Base-by-base conservation (phyloP, 2,329 filamentous ascomycete genomes). In the Cytospora leucostoma region DNA sequence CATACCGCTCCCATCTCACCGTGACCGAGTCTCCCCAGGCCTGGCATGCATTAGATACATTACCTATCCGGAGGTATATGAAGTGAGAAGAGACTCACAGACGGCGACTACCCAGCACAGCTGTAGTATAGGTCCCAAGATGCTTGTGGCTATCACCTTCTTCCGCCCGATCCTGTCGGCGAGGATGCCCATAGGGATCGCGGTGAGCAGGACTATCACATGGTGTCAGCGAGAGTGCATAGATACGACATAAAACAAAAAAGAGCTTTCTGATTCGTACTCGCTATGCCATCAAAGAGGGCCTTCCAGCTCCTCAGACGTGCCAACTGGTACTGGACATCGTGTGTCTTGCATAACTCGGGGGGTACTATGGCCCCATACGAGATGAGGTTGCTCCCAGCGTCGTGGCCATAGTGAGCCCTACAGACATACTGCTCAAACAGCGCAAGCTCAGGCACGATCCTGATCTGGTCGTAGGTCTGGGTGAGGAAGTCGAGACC, bases 391-490 rank as follows among this genome's bases (percentile, higher is more conserved):
- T 12, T 6, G 8, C 12, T 27, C 27, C 27, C 44, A 2, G 52
- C 55, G 5, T 32, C 53, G 1, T 52, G 56, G 21, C 19, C 37
- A 27, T 66, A 61, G 35, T 62, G n/a, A 4, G 64, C 50, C 27
- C 37, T 47, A 55, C 64, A 66, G 8, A 66, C 47, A 17, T 47
- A 66, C 52, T 62, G 57, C 33, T 66, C 64, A 33, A 66, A 66
- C 19, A 66, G 55, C n/a, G 52, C 64, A 19, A 66, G 64, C 53
- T 66, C 64, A 15, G 64, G 64, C n/a, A 66, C 64, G 49, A 66
- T 66, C 44, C 64, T 61, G 37, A 66, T 64, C 58, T 66, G 64
- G 37, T 66, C 64, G 51, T 66, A 66, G 1, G 62, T 64, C 62
- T 66, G 61, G 1, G 62, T 66, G 17, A 66, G 54, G 27, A 66